A percentile compares a stretch with the other conserved stretches of the same genome.
Conservation (phyloP, 202 grass and related monocot genomes). For the Cymbopogon flexuosus region DNA sequence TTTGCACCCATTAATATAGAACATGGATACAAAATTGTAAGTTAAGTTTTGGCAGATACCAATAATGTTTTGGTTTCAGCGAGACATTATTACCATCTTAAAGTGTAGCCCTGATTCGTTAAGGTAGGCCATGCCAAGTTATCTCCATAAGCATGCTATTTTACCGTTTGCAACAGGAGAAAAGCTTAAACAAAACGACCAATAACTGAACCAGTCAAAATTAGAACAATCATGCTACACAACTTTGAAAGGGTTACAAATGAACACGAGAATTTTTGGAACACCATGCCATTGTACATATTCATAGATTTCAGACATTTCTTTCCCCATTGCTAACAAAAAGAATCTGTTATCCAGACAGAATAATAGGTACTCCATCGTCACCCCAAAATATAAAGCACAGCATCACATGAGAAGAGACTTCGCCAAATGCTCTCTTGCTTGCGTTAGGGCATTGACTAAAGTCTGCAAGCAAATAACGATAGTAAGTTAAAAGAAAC, state of each 20-base stretch:
- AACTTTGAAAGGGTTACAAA: slow-evolving; percentile 17
- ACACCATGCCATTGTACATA: slow-evolving; percentile 18
- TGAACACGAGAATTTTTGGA: slow-evolving; percentile 4
- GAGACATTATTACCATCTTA: background rate
- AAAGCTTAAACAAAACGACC: background rate
- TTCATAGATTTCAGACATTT: slow-evolving; percentile 10
- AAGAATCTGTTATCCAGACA: slow-evolving; percentile 5
- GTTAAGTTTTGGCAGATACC: slow-evolving; percentile 20
- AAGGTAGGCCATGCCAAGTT: background rate
- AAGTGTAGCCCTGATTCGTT: background rate
- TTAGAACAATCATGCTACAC: background rate
- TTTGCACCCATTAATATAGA: background rate
- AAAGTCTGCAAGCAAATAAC: slow-evolving; percentile 59
- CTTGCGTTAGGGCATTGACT: slow-evolving; percentile 74
- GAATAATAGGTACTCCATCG: background rate
- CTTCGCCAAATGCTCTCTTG: slow-evolving; percentile 83
- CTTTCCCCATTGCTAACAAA: background rate
- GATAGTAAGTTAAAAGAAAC: slow-evolving; percentile 12
- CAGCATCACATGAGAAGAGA: slow-evolving; percentile 80
- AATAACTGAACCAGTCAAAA: background rate
- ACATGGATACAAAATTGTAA: slow-evolving; percentile 33
- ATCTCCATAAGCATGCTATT: background rate
- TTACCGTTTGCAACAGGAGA: background rate
- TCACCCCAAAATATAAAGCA: background rate
- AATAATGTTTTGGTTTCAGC: slow-evolving; percentile 10